Evolutionary conservation across 2,329 filamentous ascomycete species (phyloP), one percentile per base, ranked within the genome.

Genomic region (Sordariomycetes sp.): DNA sequence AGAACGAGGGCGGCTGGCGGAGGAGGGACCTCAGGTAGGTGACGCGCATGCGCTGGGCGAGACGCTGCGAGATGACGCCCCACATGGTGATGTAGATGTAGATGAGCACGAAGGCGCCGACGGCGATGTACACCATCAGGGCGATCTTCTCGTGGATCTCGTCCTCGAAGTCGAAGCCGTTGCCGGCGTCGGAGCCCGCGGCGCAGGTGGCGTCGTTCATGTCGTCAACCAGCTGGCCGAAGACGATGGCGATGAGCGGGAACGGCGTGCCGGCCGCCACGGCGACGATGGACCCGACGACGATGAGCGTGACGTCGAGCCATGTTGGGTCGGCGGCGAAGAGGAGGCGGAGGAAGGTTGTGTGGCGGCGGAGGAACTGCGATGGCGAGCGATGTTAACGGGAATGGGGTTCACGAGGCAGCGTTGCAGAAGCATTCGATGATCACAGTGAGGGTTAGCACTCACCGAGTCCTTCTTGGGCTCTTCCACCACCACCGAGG

Each of bases 11-110:
- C 72, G 1, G 83, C 65, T 87, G 83, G 54, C 76, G 72, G 16
- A 88, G 79, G 74, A 53, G 84, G 80, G 74, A 76, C 32, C 73
- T 69, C 24, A 86, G 70, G 61, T 85, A 85, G 22, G 67, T 71
- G 60, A 81, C 78, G 35, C 83, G 77, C 35, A 86, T 68, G 25
- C 82, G 73, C 62, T 81, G 79, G 16, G 79, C 78, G 35, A 87
- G 73, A 3, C 85, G 79, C 61, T 84, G 82, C 58, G 84, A 84
- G 60, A 80, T 77, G 62, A 88, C 72, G 61, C 76, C 83, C 84
- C 84, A 89, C 62, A 79, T 85, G 11, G 80, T 72, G 34, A 85
- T 76, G 65, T 88, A 81, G 58, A 76, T 70, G 68, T 88, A 90
- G 62, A 88, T 86, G 59, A 81, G 71, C 46, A 77, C 74, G 63